Evolutionary conservation across 768 basidiomycete species (phyloP).

Genomic region (Suillus plorans): DNA sequence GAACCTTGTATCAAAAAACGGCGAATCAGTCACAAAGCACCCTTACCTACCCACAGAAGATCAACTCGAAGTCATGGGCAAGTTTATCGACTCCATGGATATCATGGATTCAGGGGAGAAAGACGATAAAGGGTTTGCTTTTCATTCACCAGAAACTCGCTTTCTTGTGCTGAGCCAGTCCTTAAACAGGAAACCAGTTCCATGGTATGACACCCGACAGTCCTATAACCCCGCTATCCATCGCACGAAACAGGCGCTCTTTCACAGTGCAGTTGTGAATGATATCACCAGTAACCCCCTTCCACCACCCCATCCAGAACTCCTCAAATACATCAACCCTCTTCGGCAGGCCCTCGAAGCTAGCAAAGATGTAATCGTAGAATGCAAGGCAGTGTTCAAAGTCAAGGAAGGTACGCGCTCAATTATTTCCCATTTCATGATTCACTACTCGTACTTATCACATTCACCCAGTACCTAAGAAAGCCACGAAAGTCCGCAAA

Average conservation of each 20-base stretch:
- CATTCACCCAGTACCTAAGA: constrained; percentile 57
- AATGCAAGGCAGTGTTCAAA: constrained; percentile 66
- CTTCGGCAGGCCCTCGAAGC: constrained; percentile 68
- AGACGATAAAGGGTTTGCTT: constrained; percentile 68
- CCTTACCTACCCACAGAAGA: constrained; percentile 79
- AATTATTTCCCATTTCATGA: not conserved
- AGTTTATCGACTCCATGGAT: constrained; percentile 88
- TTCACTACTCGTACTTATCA: not conserved
- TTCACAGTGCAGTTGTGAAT: constrained; percentile 78
- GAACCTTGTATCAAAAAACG: constrained; percentile 69
- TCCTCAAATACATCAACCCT: constrained; percentile 81
- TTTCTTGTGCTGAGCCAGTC: constrained; percentile 4
- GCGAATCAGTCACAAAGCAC: constrained; percentile 72
- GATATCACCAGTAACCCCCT: constrained; percentile 76
- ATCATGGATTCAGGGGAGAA: constrained; percentile 74
- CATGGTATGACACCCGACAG: constrained; percentile 77
- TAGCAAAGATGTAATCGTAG: constrained; percentile 53
- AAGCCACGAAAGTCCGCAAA: constrained; percentile 52
- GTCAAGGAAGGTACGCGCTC: constrained; percentile 66
- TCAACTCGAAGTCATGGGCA: constrained; percentile 80
- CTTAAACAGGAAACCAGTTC: constrained; percentile 47
- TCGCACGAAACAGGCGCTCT: constrained; percentile 89
- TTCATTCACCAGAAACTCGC: not conserved
- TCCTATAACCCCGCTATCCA: constrained; percentile 92
- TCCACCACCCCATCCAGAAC: constrained; percentile 82